Conservation (phyloP, 495 filamentous ascomycete genomes). For the Pyrenopolyporus hunteri region DNA sequence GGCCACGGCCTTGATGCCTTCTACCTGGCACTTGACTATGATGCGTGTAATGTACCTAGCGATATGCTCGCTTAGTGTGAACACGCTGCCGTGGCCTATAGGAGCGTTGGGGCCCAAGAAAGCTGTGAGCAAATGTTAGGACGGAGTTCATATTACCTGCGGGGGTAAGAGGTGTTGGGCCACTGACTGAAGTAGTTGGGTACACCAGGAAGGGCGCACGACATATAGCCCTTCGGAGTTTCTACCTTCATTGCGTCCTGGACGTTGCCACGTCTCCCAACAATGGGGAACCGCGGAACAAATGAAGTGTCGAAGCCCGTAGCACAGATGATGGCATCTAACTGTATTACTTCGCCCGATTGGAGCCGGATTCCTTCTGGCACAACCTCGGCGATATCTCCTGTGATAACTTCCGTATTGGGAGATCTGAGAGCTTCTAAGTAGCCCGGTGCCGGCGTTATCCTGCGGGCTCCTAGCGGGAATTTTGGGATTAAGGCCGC, state of each 20-base stretch:
- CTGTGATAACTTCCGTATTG: conserved; percentile 66
- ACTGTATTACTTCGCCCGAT: conserved; percentile 60
- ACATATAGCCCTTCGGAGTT: conserved; percentile 53
- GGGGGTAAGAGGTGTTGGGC: neutral
- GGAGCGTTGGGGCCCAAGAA: conserved; percentile 58
- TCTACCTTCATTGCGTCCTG: conserved; percentile 49
- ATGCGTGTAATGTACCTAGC: conserved; percentile 52
- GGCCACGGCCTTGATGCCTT: conserved; percentile 49
- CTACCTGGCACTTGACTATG: conserved; percentile 53
- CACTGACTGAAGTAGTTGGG: conserved; percentile 59
- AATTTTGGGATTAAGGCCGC: conserved; percentile 68
- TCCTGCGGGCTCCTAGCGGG: conserved; percentile 67
- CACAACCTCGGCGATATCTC: conserved; percentile 61
- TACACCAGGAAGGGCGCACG: conserved; percentile 50
- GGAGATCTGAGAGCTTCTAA: conserved; percentile 65
- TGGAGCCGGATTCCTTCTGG: conserved; percentile 63
- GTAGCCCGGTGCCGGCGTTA: conserved; percentile 73
- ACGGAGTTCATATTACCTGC: neutral
- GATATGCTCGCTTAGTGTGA: conserved; percentile 55
- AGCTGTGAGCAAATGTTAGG: conserved; percentile 40
- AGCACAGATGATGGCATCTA: conserved; percentile 72
- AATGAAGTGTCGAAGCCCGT: conserved; percentile 72
- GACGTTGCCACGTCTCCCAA: conserved; percentile 58
- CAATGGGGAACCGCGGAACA: conserved; percentile 65
- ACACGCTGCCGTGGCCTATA: conserved; percentile 57